Conservation (phyloP, 768 basidiomycete genomes). For the Kwoniella dejecticola region DNA sequence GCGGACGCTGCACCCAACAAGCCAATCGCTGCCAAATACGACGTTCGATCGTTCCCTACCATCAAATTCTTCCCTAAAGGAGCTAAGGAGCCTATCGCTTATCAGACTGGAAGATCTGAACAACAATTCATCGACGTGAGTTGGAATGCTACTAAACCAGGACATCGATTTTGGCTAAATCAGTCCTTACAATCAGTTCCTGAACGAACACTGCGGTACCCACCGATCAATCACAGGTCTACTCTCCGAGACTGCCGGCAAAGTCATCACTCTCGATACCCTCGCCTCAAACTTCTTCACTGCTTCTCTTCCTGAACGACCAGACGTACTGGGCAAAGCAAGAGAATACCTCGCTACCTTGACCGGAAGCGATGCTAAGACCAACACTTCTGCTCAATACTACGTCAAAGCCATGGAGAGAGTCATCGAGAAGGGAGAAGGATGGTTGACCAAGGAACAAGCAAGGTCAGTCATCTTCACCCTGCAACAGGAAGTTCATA, state of each 20-base stretch:
- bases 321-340: constrained; percentile 70
- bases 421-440: constrained; percentile 68
- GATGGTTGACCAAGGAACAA: constrained; percentile 81
- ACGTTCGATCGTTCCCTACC: constrained; percentile 80
- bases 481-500: background rate
- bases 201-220: constrained; percentile 68
- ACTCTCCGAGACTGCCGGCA: constrained; percentile 75
- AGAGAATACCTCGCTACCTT: constrained; percentile 41
- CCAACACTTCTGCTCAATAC: constrained; percentile 61
- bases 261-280: constrained; percentile 71
- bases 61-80: constrained; percentile 88
- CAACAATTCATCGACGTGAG: constrained; percentile 53
- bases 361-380: constrained; percentile 55
- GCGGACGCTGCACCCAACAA: constrained; percentile 81
- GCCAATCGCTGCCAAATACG: constrained; percentile 70
- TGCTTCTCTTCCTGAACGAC: constrained; percentile 63
- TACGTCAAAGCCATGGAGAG: constrained; percentile 93
- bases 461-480: constrained; percentile 63
- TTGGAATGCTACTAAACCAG: background rate
- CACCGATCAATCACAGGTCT: constrained; percentile 79
- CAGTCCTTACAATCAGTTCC: constrained; percentile 30
- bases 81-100: constrained; percentile 64
- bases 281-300: constrained; percentile 75
- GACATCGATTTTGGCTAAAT: too few relatives aligned
- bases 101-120: constrained; percentile 67